Evolutionary conservation across 2,329 filamentous ascomycete species (phyloP), one percentile per base, ranked within the genome.

Genomic region (Xylariales sp.): DNA sequence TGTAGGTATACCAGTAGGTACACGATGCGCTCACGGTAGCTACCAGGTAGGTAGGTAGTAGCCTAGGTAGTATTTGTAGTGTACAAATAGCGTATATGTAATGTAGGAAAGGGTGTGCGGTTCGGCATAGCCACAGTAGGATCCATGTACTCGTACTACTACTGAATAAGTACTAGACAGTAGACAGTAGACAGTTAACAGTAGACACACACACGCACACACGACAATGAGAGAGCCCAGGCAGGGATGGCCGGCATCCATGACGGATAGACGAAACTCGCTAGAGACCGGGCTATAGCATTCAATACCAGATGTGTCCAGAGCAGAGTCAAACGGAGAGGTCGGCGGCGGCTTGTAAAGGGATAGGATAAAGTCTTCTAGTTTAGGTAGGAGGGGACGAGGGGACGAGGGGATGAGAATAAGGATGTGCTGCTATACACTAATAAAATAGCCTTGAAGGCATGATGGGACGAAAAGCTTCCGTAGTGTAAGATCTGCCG

Each of bases 381-480:
- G 12, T 16, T 12, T 18, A 46, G 34, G 39, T 23, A 30, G 14
- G 39, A 62, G 18, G 34, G n/a, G 23, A 10, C 12, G 61, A 41
- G 23, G 23, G 23, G 23, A 23, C 1, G 23, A 23, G 23, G 23
- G 23, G 23, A 23, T 23, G 23, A 23, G 23, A 23, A 23, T 23
- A 23, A 23, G 23, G 23, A 23, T 23, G 23, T 23, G 23, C 23
- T 23, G 23, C 16, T n/a, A 45, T 23, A 48, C 23, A 54, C n/a
- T 39, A 62, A 36, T 30, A 30, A 23, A 23, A 23, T 23, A 23
- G 32, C 7, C 23, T 50, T 34, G 18, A 58, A 48, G 46, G 65
- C 61, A 61, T 64, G 53, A 62, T 65, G 66, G 62, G 62, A 68
- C 52, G 66, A 65, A 65, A 65, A 68, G 53, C 56, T 56, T 58